Base-by-base conservation (phyloP, 495 filamentous ascomycete genomes). In the Aspergillus haitiensis region DNA sequence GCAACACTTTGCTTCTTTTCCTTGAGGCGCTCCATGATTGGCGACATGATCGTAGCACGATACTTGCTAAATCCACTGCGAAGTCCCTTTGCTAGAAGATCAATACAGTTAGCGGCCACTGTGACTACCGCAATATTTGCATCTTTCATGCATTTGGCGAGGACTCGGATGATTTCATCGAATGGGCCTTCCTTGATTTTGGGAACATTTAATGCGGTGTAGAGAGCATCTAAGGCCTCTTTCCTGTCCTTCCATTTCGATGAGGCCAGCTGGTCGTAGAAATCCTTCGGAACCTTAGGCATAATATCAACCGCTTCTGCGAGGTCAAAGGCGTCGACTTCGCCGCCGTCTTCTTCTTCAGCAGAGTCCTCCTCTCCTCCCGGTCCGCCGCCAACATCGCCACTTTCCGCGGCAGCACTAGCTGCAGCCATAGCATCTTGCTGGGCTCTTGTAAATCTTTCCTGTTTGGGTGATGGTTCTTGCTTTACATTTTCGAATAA, bases 231-330 rank as follows among this genome's bases (percentile, higher is more conserved):
- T 32, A 97, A 76, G 0, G 91, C 89, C 50, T 99, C 95, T 75
- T 98, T 98, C 58, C 95, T 84, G 65, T 99, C 95, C 70, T 98
- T 98, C 95, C 95, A 99, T 67, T 98, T 99, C 11, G 92, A 84
- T 37, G 92, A 97, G 2, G 81, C 85, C 36, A 98, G 74, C 44
- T 88, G 86, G 32, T 98, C 94, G 48, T 83, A 78, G 56, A 97
- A 90, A 67, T 92, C 83, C 18, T 85, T 85, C 2, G 94, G 89
- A 9, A 97, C 73, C 65, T 94, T 96, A n/a, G 86, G 80, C 51
- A 91, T 67, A 2, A 97, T 88, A 71, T 98, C 91, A 34, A 97
- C 86, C 0, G 93, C 90, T 63, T 96, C 91, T 45, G 88, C 91
- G 15, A 99, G 80, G 72, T 97, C 94, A 64, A 97, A 93, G 0